Base-by-base conservation (phyloP, 1,284 basidiomycete genomes). In the Rhodotorula sp. region DNA sequence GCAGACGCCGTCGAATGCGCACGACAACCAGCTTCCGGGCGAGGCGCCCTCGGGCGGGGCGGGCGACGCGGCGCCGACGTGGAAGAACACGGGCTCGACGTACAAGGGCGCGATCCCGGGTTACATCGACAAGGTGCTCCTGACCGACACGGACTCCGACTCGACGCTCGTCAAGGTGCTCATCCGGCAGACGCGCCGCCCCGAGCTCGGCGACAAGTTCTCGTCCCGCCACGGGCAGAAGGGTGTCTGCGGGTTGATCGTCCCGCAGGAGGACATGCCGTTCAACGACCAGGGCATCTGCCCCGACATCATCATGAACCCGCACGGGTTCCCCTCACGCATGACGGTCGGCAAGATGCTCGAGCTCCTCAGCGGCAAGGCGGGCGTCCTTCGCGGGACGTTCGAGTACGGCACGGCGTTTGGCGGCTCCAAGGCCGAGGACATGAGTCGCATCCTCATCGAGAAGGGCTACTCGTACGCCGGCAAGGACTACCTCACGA, bases 271-370 rank as follows among this genome's bases (percentile, higher is more conserved):
- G 79, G 97, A 99, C 82, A 91, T 99, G 94, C 97, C 97, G 8
- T 99, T 99, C 85, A 97, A 95, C 80, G 96, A 99, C 83, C 89
- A 92, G 79, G 97, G 97, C 41, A 96, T 98, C 77, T 90, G 88
- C 80, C 66, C 83, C 89, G 97, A 99, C 83, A 93, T 96, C 32
- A 98, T 99, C 84, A 99, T 99, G 96, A 99, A 99, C 82, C 97
- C 97, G 6, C 97, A 99, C 83, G 97, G 97, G 80, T 99, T 99
- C 86, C 97, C 97, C 3, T 97, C 94, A 68, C 93, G 97, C 66
- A 99, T 99, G 96, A 98, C 97, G 46, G 97, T 99, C 53, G 97
- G 97, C 59, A 99, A 99, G 84, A 99, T 99, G 97, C 97, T 99
- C 70, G 97, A 99, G 83, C 85, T 98, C 36, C 84, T 99, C 32